phyloP scores from a whole-genome alignment of 805 yeast species.

The Sungouiozyma intestinalis region DNA sequence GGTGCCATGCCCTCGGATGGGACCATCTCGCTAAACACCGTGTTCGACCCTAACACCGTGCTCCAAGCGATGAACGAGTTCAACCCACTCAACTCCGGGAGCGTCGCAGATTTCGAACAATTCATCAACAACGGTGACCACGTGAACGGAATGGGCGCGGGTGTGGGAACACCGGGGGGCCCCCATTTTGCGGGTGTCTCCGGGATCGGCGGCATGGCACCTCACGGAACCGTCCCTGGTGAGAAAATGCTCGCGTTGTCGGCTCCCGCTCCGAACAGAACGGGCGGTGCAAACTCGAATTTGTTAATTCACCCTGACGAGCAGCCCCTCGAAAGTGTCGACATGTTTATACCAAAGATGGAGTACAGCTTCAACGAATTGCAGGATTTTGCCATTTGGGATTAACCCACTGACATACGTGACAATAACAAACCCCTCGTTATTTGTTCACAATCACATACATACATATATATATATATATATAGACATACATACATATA shows the following conservation, averaged over 20 bases:
- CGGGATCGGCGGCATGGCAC: too few species aligned
- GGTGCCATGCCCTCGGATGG: constrained; percentile 12
- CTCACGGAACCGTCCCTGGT: neutral
- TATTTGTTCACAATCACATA: too few species aligned
- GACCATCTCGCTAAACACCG: constrained; percentile 1
- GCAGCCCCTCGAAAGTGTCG: neutral
- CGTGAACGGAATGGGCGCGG: neutral
- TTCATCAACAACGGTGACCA: neutral
- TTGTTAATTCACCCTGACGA: neutral
- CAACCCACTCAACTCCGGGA: constrained; percentile 1
- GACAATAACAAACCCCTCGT: constrained; percentile 1
- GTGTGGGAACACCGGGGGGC: neutral
- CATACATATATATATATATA: neutral
- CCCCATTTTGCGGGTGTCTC: neutral
- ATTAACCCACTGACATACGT: constrained; percentile 5
- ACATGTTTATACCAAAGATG: constrained; percentile 7
- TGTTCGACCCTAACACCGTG: constrained; percentile 24
- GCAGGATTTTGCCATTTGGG: constrained; percentile 25
- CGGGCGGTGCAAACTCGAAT: constrained; percentile 1
- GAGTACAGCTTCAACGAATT: constrained; percentile 23
- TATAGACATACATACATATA: neutral
- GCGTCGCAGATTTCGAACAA: neutral
- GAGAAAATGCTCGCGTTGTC: neutral
- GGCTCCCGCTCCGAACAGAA: neutral
- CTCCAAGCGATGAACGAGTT: constrained; percentile 18